A percentile compares a stretch with the other conserved stretches of the same genome.
These are phyloP conservation scores for Xylaria sp. DNA, from an alignment of 2,329 filamentous ascomycete genomes.

Conservation along the genomic window DNA sequence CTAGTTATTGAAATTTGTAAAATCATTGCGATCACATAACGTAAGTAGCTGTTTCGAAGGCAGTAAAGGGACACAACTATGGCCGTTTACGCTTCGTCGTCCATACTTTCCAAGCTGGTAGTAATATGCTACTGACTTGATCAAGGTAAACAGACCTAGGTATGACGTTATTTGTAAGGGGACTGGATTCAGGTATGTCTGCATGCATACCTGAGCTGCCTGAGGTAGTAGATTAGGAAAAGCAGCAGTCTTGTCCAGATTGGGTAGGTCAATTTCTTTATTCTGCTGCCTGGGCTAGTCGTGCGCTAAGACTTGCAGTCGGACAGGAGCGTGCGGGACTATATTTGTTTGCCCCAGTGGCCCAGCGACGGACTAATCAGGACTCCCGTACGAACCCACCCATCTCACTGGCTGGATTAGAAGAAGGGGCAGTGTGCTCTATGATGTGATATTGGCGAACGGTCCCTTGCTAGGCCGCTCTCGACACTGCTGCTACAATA, in stretches of 20 bases:
- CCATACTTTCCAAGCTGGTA: no score
- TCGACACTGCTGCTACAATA: not conserved
- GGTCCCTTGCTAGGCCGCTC: not conserved
- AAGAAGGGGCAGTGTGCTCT: constrained; percentile 1
- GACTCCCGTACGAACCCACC: not conserved
- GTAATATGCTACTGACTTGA: no score
- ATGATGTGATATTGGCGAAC: constrained; percentile 14
- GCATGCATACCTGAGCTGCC: no score
- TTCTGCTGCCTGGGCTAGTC: constrained; percentile 15
- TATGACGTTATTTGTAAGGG: no score
- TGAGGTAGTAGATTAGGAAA: no score
- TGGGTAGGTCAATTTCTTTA: constrained; percentile 23
- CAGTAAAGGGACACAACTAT: not conserved
- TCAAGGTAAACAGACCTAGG: no score
- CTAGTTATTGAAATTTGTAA: not conserved
- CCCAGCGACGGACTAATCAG: not conserved
- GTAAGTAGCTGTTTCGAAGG: not conserved
- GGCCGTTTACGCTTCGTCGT: no score
- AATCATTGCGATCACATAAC: not conserved
- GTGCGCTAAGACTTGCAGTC: not conserved
- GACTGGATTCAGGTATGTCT: no score
- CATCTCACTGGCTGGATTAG: constrained; percentile 1
- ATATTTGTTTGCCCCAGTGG: not conserved
- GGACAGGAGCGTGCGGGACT: not conserved
- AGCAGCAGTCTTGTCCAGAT: constrained; percentile 12